Conservation (phyloP, 129 eudicot species). For the Artemisia tridentata region DNA sequence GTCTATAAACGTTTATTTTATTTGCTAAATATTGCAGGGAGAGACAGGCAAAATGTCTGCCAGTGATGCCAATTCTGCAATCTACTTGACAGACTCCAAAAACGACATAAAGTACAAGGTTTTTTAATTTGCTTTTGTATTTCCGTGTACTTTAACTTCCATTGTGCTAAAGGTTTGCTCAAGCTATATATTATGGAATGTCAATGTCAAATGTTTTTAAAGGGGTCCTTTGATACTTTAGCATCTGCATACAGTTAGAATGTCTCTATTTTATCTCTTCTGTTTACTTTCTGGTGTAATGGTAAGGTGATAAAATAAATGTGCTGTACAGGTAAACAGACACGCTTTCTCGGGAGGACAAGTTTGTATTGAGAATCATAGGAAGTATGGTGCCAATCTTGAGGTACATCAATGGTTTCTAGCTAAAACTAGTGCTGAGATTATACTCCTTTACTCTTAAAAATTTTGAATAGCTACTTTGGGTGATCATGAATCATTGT, state of each 20-base stretch:
- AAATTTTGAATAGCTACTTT: too few species aligned
- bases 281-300: neutral
- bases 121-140: neutral
- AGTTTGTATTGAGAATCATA: constrained; percentile 78
- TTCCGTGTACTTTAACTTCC: neutral
- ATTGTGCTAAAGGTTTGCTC: neutral
- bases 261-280: neutral
- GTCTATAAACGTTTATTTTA: neutral
- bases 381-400: constrained; percentile 80
- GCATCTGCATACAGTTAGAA: neutral
- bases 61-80: constrained; percentile 91
- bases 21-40: constrained; percentile 49
- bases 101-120: constrained; percentile 84
- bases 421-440: neutral
- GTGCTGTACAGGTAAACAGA: constrained; percentile 57
- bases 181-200: constrained; percentile 3
- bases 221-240: neutral
- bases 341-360: constrained; percentile 96
- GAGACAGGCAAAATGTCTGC: constrained; percentile 93
- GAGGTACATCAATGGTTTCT: constrained; percentile 50
- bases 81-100: constrained; percentile 82
- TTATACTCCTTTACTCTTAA: neutral
- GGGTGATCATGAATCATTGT: too few species aligned
- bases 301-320: constrained; percentile 6
- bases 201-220: neutral